A percentile compares a stretch with the other conserved stretches of the same genome.
Evolutionary conservation across 257 asterid genomes (phyloP).

Genomic region (Gardenia jasminoides): DNA sequence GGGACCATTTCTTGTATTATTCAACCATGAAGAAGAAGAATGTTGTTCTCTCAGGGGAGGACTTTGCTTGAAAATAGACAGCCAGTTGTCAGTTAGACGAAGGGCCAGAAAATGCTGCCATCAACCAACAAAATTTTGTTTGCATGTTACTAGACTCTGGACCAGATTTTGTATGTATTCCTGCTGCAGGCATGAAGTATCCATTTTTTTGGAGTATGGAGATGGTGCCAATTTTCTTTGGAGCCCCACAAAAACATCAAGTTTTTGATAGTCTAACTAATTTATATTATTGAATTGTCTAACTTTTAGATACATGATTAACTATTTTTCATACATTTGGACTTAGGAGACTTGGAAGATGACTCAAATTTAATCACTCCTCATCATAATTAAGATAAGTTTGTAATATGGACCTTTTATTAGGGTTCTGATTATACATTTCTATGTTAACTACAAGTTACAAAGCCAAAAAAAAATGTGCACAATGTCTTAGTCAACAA

Average conservation of each 20-base stretch:
- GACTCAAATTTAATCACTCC: too few species aligned
- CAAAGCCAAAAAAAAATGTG: too few species aligned
- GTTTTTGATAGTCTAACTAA: not conserved
- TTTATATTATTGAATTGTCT: too few species aligned
- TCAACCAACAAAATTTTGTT: not conserved
- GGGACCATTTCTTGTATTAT: too few species aligned
- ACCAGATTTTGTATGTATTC: not conserved
- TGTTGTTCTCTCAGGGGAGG: not conserved
- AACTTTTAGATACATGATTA: too few species aligned
- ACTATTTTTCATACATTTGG: too few species aligned
- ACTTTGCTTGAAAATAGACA: not conserved
- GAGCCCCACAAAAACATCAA: not conserved
- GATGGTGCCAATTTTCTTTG: not conserved
- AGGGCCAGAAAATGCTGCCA: conserved; percentile 4
- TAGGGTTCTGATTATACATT: too few species aligned
- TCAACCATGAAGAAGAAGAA: not conserved
- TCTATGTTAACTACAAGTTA: too few species aligned
- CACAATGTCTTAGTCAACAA: too few species aligned
- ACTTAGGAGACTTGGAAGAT: too few species aligned
- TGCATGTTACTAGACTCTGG: conserved; percentile 4
- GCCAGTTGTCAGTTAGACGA: conserved; percentile 6
- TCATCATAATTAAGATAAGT: too few species aligned
- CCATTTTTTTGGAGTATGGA: conserved; percentile 5
- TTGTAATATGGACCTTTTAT: too few species aligned
- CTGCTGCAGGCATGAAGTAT: not conserved